Base-by-base conservation (phyloP, 2,329 filamentous ascomycete genomes). In the Gliomastix tumulicola region DNA sequence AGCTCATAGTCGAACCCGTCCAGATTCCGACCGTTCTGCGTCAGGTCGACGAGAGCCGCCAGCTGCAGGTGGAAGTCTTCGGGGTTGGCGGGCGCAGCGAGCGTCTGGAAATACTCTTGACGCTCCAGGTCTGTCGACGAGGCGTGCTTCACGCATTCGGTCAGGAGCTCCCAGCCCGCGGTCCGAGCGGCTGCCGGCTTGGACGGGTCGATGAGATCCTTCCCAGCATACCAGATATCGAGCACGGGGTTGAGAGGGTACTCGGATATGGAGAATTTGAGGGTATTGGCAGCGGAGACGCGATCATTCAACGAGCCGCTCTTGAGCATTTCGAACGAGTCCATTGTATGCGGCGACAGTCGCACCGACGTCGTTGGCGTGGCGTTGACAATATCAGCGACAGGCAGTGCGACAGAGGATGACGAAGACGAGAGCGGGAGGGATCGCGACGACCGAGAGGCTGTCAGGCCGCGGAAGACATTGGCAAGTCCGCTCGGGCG, bases 1-100 rank as follows among this genome's bases (percentile, higher is more conserved):
- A 82, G 65, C 20, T 82, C 74, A 52, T 82, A 82, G 45, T 83
- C 77, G 46, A 84, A 84, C 1, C 80, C 79, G 7, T 76, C 68
- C 8, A 84, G 58, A 42, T 79, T 67, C 34, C 77, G 77, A 18
- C 79, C 80, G 37, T 71, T 64, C 27, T 70, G 72, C 3, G 78
- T 79, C 38, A 84, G 60, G 37, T 80, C 74, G 21, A 75, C 66
- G 16, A 84, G 63, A 13, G 79, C 73, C 21, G 68, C 68, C n/a
- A 84, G 69, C 53, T 83, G 80, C 6, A 82, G 57, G 49, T 79
- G 69, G 44, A 83, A 83, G 50, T 84, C 80, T 25, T 82, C 75
- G 2, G 71, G 64, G 42, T 72, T 67, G 20, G 70, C 70, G 9
- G 68, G 60, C 7, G 67, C 66, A 11, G 76, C 72, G 22, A 85